Conservation (phyloP, 2,329 filamentous ascomycete genomes). For the Exophiala alcalophila region DNA sequence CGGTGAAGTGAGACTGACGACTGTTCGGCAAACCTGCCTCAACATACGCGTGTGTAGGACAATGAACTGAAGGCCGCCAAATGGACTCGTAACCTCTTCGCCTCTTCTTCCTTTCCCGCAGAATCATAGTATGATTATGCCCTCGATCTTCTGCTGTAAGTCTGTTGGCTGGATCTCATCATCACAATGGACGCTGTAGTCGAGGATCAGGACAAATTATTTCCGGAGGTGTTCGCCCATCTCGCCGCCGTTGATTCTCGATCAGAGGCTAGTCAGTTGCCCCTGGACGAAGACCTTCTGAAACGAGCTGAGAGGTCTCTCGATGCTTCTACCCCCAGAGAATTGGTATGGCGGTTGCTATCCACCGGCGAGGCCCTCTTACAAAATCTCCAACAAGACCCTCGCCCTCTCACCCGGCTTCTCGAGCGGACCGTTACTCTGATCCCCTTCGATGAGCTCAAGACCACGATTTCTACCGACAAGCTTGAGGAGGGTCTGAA, state of each 20-base stretch:
- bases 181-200: constrained; percentile 25
- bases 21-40: too few relatives aligned
- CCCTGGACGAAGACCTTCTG: constrained; percentile 28
- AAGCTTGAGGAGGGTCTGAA: constrained; percentile 56
- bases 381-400: constrained; percentile 53
- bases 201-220: constrained; percentile 25
- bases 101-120: background rate
- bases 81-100: constrained; percentile 9
- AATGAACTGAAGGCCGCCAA: constrained; percentile 11
- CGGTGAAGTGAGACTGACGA: too few relatives aligned
- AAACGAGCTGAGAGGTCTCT: constrained; percentile 27
- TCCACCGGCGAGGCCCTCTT: constrained; percentile 23
- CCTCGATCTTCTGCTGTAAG: background rate
- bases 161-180: background rate
- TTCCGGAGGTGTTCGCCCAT: constrained; percentile 27
- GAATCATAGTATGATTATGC: background rate
- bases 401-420: constrained; percentile 53
- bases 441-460: constrained; percentile 50
- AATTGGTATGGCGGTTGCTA: constrained; percentile 26
- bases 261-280: constrained; percentile 13
- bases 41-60: too few relatives aligned
- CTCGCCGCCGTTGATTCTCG: constrained; percentile 22
- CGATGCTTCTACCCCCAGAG: constrained; percentile 23
- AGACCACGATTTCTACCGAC: constrained; percentile 47
- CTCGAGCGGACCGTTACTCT: constrained; percentile 50